Conservation (phyloP, 2,329 filamentous ascomycete species). For the Shiraia sp. region DNA sequence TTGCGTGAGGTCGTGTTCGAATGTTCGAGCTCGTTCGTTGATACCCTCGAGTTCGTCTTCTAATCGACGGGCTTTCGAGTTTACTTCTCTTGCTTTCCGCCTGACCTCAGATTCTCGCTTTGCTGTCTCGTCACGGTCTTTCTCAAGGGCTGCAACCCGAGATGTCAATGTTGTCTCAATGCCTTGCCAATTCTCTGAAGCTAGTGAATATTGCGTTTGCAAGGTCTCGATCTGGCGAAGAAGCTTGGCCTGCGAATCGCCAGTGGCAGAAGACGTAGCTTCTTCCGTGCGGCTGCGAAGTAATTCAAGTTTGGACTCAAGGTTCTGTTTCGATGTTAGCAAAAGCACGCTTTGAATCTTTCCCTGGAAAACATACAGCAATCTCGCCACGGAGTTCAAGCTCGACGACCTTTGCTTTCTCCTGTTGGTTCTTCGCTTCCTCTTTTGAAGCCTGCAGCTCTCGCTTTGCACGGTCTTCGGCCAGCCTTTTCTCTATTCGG, state of each 20-base stretch:
- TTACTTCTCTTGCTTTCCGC: conserved; percentile 85
- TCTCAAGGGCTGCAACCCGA: conserved; percentile 77
- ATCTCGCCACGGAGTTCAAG: conserved; percentile 81
- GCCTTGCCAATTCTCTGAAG: conserved; percentile 96
- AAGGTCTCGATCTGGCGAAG: conserved; percentile 92
- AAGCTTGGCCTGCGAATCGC: conserved; percentile 85
- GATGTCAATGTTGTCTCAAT: conserved; percentile 86
- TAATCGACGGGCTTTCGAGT: conserved; percentile 66
- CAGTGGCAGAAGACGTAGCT: conserved; percentile 77
- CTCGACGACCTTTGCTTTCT: conserved; percentile 70
- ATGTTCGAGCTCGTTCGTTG: conserved; percentile 64
- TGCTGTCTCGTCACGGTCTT: conserved; percentile 84
- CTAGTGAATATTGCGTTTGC: conserved; percentile 91
- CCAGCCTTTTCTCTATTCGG: conserved; percentile 76
- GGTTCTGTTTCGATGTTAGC: conserved; percentile 54
- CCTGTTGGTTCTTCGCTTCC: conserved; percentile 71
- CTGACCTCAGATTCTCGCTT: conserved; percentile 84
- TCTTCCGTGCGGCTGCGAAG: conserved; percentile 87
- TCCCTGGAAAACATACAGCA: conserved; percentile 43
- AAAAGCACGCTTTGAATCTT: not conserved
- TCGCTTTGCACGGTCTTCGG: conserved; percentile 68
- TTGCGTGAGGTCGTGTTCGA: conserved; percentile 66
- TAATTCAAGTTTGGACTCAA: conserved; percentile 89
- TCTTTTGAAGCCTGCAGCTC: conserved; percentile 75
- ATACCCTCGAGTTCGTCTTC: conserved; percentile 83